Conservation (phyloP, 2,329 filamentous ascomycete species). For the Myriangium duriaei region DNA sequence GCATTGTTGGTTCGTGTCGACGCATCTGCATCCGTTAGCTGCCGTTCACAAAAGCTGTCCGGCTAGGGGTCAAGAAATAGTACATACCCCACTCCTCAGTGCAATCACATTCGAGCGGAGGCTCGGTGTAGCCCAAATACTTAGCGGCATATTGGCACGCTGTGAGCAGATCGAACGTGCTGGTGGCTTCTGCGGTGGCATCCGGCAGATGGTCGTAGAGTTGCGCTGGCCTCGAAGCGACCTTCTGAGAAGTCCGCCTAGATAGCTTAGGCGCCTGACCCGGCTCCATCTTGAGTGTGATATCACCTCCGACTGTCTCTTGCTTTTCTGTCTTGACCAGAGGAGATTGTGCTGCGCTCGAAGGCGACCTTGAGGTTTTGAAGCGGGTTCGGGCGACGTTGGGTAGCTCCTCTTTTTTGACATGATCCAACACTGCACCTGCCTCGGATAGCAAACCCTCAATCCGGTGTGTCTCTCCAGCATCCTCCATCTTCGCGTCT, state of each 20-base stretch:
- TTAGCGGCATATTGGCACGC: conserved; percentile 88
- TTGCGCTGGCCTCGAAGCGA: conserved; percentile 46
- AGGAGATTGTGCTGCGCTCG: conserved; percentile 24
- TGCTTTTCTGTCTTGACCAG: conserved; percentile 31
- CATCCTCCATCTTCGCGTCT: conserved; percentile 9
- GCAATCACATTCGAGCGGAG: conserved; percentile 92
- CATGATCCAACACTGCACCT: conserved; percentile 12
- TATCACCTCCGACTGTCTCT: conserved; percentile 46
- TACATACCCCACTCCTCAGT: conserved; percentile 83
- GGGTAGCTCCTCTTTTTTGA: conserved; percentile 7
- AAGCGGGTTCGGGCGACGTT: conserved; percentile 23
- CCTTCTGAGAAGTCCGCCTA: conserved; percentile 62
- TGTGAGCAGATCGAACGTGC: conserved; percentile 66
- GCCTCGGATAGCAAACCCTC: background rate
- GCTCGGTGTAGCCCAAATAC: conserved; percentile 79
- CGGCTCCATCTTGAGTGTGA: conserved; percentile 50
- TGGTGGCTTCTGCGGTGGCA: conserved; percentile 61
- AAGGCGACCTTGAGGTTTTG: conserved; percentile 16
- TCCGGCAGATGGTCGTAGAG: conserved; percentile 68
- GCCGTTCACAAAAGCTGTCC: conserved; percentile 4
- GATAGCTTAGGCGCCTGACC: conserved; percentile 58
- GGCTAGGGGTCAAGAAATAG: conserved; percentile 12
- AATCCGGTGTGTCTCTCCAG: conserved; percentile 3
- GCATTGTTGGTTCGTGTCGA: conserved; percentile 54
- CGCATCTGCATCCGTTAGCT: conserved; percentile 35